Percentiles rank a stretch among this genome's conserved stretches.
Evolutionary conservation across 108 stramenopile genomes (phyloP).

Genomic region (Nitzschia putrida): DNA sequence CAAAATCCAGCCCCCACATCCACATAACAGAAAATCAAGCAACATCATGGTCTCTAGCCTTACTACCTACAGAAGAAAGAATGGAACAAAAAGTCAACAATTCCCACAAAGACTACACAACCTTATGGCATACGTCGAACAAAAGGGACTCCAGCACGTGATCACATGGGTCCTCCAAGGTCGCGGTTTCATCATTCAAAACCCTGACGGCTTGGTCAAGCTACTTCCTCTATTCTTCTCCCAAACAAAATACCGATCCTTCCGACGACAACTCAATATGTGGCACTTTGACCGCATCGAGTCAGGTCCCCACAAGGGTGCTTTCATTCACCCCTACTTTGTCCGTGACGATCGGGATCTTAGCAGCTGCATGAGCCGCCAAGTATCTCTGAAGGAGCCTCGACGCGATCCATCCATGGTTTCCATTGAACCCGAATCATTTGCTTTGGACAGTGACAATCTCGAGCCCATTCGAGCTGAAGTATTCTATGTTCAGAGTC

Average conservation of each 20-base stretch:
- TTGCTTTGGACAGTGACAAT: no score
- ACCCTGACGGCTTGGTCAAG: slow-evolving; percentile 17
- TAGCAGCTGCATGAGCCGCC: slow-evolving; percentile 5
- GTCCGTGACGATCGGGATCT: not conserved
- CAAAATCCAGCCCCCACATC: no score
- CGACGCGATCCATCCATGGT: not conserved
- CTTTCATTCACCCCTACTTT: slow-evolving; percentile 1
- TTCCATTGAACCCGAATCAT: no score
- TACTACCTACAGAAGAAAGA: no score
- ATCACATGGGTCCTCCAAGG: slow-evolving; percentile 19
- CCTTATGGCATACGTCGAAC: slow-evolving; percentile 15
- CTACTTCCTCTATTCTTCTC: slow-evolving; percentile 23
- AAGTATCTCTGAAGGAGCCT: not conserved
- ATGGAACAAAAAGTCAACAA: not conserved
- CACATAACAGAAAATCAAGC: no score
- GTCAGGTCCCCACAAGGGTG: not conserved
- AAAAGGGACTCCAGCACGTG: not conserved
- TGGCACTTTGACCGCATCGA: slow-evolving; percentile 17
- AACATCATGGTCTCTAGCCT: no score
- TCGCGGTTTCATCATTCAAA: slow-evolving; percentile 12
- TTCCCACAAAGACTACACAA: slow-evolving; percentile 26
- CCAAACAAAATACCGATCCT: slow-evolving; percentile 27
- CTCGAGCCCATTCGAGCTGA: no score
- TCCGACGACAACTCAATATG: slow-evolving; percentile 30
- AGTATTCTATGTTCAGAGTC: no score